Evolutionary conservation across 2,329 filamentous ascomycete genomes (phyloP).

Genomic region (Penicillium rolfsii): DNA sequence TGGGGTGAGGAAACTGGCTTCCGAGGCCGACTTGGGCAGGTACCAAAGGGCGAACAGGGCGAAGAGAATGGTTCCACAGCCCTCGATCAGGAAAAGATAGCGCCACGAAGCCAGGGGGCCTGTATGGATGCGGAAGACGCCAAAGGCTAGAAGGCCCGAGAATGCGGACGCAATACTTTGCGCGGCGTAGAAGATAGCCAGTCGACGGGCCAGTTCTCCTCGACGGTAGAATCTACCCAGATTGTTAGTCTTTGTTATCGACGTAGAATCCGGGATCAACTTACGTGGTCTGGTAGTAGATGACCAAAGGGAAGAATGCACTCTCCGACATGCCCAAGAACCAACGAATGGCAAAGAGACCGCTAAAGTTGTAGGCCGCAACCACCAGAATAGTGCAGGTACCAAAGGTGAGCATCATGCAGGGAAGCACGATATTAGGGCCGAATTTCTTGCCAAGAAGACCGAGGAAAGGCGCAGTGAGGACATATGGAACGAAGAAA

Average conservation of each 20-base stretch:
- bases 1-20: constrained; percentile 45
- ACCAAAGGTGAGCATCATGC: constrained; percentile 35
- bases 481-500: constrained; percentile 35
- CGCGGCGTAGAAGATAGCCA: constrained; percentile 38
- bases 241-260: not conserved
- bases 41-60: constrained; percentile 46
- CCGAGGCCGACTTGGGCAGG: constrained; percentile 44
- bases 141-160: constrained; percentile 43
- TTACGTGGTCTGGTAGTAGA: constrained; percentile 35
- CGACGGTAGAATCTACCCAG: constrained; percentile 33
- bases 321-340: constrained; percentile 35
- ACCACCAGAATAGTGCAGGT: constrained; percentile 30
- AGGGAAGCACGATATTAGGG: constrained; percentile 31
- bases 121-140: constrained; percentile 45
- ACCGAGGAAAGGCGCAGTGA: constrained; percentile 33
- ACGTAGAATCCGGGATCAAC: not conserved
- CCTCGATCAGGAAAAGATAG: constrained; percentile 53
- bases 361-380: constrained; percentile 30
- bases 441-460: constrained; percentile 35
- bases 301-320: constrained; percentile 35
- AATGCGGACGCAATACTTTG: constrained; percentile 37
- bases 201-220: constrained; percentile 33
- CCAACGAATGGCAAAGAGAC: constrained; percentile 33
- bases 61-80: constrained; percentile 44
- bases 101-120: constrained; percentile 46